phyloP scores from a whole-genome alignment of 2,329 filamentous ascomycete species.

The Alternaria brassicicola region DNA sequence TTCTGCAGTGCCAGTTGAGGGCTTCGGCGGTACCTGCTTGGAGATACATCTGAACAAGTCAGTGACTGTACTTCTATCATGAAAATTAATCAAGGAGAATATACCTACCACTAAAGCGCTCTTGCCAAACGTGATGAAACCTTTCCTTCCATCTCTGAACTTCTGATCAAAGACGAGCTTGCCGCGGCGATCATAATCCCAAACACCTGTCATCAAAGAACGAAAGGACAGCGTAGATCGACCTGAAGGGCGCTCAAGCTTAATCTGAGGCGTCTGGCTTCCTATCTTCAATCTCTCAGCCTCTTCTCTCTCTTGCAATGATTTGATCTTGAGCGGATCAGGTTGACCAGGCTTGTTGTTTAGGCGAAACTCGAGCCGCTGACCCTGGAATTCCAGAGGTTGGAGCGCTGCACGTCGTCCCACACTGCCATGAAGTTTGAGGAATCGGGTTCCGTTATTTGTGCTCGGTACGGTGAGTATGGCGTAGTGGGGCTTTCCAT shows the following conservation, averaged over 20 bases:
- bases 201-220: slow-evolving; percentile 48
- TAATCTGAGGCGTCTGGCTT: slow-evolving; percentile 3
- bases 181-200: slow-evolving; percentile 46
- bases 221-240: slow-evolving; percentile 35
- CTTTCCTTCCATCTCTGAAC: slow-evolving; percentile 50
- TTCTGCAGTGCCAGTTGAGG: slow-evolving; percentile 35
- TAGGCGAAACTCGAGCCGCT: slow-evolving; percentile 17
- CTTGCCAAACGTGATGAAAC: slow-evolving; percentile 47
- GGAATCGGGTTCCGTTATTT: slow-evolving; percentile 52
- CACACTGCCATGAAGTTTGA: slow-evolving; percentile 42
- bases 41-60: slow-evolving; percentile 16
- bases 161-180: slow-evolving; percentile 51
- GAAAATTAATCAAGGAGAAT: neutral
- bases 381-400: slow-evolving; percentile 15
- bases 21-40: slow-evolving; percentile 1
- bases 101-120: slow-evolving; percentile 35
- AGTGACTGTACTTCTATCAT: neutral
- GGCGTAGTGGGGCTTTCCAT: slow-evolving; percentile 38
- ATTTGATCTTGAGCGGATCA: slow-evolving; percentile 30
- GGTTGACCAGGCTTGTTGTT: slow-evolving; percentile 32
- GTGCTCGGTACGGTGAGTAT: slow-evolving; percentile 55
- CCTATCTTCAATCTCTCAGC: slow-evolving; percentile 19
- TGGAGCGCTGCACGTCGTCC: slow-evolving; percentile 12
- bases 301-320: slow-evolving; percentile 32
- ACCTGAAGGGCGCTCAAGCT: slow-evolving; percentile 11